These are phyloP conservation scores for Penicillium psychrofluorescens DNA, from an alignment of 495 filamentous ascomycete species.

Conservation along the genomic window DNA sequence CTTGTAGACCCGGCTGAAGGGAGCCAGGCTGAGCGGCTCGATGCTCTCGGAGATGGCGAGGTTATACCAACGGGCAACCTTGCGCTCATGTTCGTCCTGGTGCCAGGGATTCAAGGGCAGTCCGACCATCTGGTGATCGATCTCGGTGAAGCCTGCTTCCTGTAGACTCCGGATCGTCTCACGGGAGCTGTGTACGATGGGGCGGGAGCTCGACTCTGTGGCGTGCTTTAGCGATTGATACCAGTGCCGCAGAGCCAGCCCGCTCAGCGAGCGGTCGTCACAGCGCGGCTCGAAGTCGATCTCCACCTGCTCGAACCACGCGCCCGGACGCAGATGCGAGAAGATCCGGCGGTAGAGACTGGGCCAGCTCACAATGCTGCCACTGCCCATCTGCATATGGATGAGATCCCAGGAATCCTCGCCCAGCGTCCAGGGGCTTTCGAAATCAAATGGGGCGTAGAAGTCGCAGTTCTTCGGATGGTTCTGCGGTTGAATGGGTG, in stretches of 20 bases:
- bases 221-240: conserved; percentile 61
- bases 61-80: conserved; percentile 81
- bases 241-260: conserved; percentile 54
- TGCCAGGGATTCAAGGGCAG: conserved; percentile 79
- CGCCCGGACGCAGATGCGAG: conserved; percentile 76
- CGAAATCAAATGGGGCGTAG: conserved; percentile 63
- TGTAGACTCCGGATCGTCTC: conserved; percentile 56
- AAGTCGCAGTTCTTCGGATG: conserved; percentile 65
- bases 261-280: conserved; percentile 57
- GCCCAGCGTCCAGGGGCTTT: conserved; percentile 70
- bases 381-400: conserved; percentile 73
- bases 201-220: conserved; percentile 56
- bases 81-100: conserved; percentile 55
- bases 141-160: conserved; percentile 74
- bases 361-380: conserved; percentile 74
- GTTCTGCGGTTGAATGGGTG: conserved; percentile 71
- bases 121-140: conserved; percentile 65
- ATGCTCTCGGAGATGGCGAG: conserved; percentile 66
- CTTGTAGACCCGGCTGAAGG: conserved; percentile 58
- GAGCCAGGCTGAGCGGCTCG: conserved; percentile 65
- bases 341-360: conserved; percentile 64
- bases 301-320: conserved; percentile 86
- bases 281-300: conserved; percentile 77
- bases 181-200: conserved; percentile 57
- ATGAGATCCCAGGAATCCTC: conserved; percentile 79